Evolutionary conservation across 345 rosid genomes (phyloP), one percentile per base, ranked within the genome.

Genomic region (Microcos paniculata): DNA sequence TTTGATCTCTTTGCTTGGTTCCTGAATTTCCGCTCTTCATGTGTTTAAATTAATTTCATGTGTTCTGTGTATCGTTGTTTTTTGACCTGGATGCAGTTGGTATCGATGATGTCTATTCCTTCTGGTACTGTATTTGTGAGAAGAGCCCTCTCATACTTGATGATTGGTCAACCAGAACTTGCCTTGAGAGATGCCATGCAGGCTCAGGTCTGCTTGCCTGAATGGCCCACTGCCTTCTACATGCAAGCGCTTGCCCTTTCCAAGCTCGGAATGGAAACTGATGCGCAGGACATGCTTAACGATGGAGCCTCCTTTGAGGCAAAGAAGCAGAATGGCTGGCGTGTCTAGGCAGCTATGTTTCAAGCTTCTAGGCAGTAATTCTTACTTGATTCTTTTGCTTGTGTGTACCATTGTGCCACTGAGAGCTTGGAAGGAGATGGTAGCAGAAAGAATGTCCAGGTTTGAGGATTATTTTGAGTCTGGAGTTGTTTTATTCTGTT

Each of bases 141-240:
- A 80, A 76, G 93, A 55, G 89, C 89, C 2, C 80, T 95, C 73
- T 90, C 94, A 6, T 91, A 89, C 85, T 65, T 95, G 85, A 91
- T 95, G 96, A 84, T 85, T 13, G 98, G 84, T 70, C 92, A 91
- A 84, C 88, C 93, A 14, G 98, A 95, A 88, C 90, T 90, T 59
- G 94, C 99, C 2, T 70, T 95, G 83, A 91, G 99, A 77, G 99
- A 95, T 53, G 99, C 99, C 24, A 95, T 95, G 99, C 99, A 95
- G 79, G 97, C 99, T 58, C 99, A 95, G 74, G 98, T 93, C 42
- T 95, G 99, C 88, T 77, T 87, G 67, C 98, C 99, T 0, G 98
- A 95, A 81, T 95, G 99, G 98, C 97, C 98, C 4, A 91, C 98
- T 16, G 99, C 99, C 21, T 95, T 95, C 87, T 95, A 95, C 83